Base-by-base conservation (phyloP, 805 yeast species). In the Cyberlindnera meyerae region DNA sequence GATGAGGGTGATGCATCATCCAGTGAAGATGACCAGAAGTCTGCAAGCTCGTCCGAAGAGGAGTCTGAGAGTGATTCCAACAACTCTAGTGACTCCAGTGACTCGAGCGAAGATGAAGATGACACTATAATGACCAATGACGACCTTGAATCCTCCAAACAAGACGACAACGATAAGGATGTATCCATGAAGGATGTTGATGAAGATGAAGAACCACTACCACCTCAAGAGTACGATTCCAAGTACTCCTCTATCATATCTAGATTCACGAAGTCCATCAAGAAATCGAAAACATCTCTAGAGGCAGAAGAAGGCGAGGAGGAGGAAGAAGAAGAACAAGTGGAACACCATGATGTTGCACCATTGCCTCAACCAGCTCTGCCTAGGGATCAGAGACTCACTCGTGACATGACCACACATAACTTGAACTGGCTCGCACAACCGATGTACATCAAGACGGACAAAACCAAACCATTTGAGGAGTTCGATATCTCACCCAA, bases 361-460 rank as follows among this genome's bases (percentile, higher is more conserved):
- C 94, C 96, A 14, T 62, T 90, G 28, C 97, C 97, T 2, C 96
- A 87, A 57, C 95, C 95, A 0, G 77, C 65, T 24, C 61, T 79
- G 18, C 86, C 85, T 4, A 62, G 64, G 38, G 82, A 78, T 47
- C 56, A 57, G 29, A 57, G 55, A 34, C 55, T 77, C 15, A 42
- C 60, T 7, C 55, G 68, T 4, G 51, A 55, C 13, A 36, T 53
- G 25, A 49, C 53, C n/a, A 59, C 63, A 27, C 52, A 60, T 28
- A 69, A 66, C 41, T 51, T 77, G 33, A 68, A 73, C 57, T 86
- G 95, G 95, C 62, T 84, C 9, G 72, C 83, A 0, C 60, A 64
- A 14, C 94, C 95, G 4, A 58, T 59, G 5, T 80, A 72, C 42
- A 71, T 79, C 27, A 61, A 68, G 13, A 76, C 82, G 0, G 62